Evolutionary conservation across 108 stramenopile species (phyloP).

Genomic region (Cyclotella baltica): DNA sequence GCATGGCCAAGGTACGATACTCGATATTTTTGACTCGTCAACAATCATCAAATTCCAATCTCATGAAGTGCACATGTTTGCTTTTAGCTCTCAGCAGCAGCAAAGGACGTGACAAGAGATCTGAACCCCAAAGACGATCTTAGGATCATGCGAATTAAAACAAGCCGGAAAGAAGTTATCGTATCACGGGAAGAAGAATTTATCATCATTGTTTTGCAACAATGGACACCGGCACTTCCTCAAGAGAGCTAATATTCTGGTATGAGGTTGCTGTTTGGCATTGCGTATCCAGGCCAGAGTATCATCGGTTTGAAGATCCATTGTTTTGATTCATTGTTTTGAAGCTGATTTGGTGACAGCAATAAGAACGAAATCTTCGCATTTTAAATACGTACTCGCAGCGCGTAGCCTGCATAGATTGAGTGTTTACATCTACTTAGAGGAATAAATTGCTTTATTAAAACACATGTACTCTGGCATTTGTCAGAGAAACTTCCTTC

Average conservation of each 20-base stretch:
- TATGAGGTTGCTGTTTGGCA: no score
- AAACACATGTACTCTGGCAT: not conserved
- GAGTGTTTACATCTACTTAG: not conserved
- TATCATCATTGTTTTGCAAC: conserved; percentile 73
- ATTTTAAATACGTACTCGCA: no score
- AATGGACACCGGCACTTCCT: conserved; percentile 65
- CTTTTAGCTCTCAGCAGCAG: not conserved
- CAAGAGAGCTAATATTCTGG: no score
- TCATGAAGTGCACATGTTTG: not conserved
- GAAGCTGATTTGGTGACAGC: not conserved
- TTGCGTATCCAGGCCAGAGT: no score
- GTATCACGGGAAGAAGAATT: conserved; percentile 78
- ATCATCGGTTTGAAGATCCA: not conserved
- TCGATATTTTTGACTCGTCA: not conserved
- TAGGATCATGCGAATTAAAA: conserved; percentile 72
- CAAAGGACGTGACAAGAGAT: conserved; percentile 69
- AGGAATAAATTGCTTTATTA: not conserved
- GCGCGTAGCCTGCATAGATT: no score
- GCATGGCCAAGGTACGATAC: conserved; percentile 61
- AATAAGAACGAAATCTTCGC: no score
- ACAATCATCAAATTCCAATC: not conserved
- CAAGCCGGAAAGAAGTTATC: conserved; percentile 72
- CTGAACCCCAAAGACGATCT: conserved; percentile 82
- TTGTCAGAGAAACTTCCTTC: not conserved
- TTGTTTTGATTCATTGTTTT: not conserved